Evolutionary conservation across 1,284 basidiomycete genomes (phyloP), one percentile per base, ranked within the genome.

Genomic region (Trichosporon sp.): DNA sequence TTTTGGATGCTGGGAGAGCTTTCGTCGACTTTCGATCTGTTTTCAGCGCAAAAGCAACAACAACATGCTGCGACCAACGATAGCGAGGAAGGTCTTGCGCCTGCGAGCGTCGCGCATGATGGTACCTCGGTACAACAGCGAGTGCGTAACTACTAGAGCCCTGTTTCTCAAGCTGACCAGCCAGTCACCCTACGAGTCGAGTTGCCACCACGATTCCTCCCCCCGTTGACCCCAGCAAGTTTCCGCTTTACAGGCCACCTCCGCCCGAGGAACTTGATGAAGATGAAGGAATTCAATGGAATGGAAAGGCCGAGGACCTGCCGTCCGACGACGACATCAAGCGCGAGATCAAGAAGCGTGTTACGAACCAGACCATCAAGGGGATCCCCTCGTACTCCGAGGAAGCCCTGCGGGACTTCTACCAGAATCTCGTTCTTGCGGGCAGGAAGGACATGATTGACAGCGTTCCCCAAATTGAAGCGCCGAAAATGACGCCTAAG

Each of bases 341-440:
- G 13, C 65, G 73, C 47, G 32, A 70, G 65, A 56, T 70, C 27
- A 79, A 77, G 68, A 8, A 25, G 1, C 64, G 69, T 25, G 51
- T 77, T 9, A 72, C 74, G 7, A 38, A 68, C 9, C 71, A 74
- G 29, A 70, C 73, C 1, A 69, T 71, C 23, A 65, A 70, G 23
- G 38, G 56, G 18, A 6, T 77, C n/a, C 72, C 75, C 12, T 72
- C 74, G 60, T 70, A 73, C 32, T 58, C 69, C 21, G 79, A 80
- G 66, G 70, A 75, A 1, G 75, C 73, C 11, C 67, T 80, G 53
- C 70, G 75, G 34, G 64, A 65, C 7, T 80, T 80, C 67, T 80
- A 80, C 69, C 64, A 58, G 27, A 70, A 73, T 51, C 64, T 80
- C 15, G 75, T 80, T 3, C 67, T 73, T 29, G 73, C 74, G 0